A percentile compares a stretch with the other conserved stretches of the same genome.
These are phyloP conservation scores for Panicum virgatum DNA, from an alignment of 202 grass and related monocot species.

Conservation along the genomic window DNA sequence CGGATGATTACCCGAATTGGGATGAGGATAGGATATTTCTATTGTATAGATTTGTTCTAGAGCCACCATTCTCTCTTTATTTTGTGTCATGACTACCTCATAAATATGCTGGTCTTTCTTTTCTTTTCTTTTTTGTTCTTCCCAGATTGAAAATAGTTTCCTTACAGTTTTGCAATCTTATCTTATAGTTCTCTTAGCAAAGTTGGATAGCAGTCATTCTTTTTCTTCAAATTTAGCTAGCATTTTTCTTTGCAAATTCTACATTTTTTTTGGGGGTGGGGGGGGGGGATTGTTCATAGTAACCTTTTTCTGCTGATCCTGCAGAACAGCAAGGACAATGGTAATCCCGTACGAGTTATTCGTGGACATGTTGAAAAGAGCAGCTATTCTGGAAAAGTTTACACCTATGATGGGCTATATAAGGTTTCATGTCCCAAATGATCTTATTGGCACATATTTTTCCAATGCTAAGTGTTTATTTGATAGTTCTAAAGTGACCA, in stretches of 20 bases:
- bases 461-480: background rate
- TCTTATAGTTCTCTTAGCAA: constrained; percentile 9
- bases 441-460: constrained; percentile 9
- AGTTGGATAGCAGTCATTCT: background rate
- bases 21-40: background rate
- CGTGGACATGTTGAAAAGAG: constrained; percentile 53
- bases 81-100: background rate
- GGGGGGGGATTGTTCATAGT: background rate
- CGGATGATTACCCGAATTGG: background rate
- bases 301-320: constrained; percentile 19
- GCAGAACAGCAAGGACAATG: constrained; percentile 58
- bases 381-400: constrained; percentile 69
- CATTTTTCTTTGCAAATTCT: background rate
- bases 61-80: background rate
- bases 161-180: no score
- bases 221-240: background rate
- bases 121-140: background rate
- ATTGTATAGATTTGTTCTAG: background rate
- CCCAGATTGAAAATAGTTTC: no score
- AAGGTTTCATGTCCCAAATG: constrained; percentile 50
- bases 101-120: background rate
- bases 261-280: background rate
- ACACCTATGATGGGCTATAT: constrained; percentile 79
- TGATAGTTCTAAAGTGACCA: constrained; percentile 1
- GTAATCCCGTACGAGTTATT: constrained; percentile 55